phyloP scores from a whole-genome alignment of 306 rosid species.

The Ormosia semicastrata region DNA sequence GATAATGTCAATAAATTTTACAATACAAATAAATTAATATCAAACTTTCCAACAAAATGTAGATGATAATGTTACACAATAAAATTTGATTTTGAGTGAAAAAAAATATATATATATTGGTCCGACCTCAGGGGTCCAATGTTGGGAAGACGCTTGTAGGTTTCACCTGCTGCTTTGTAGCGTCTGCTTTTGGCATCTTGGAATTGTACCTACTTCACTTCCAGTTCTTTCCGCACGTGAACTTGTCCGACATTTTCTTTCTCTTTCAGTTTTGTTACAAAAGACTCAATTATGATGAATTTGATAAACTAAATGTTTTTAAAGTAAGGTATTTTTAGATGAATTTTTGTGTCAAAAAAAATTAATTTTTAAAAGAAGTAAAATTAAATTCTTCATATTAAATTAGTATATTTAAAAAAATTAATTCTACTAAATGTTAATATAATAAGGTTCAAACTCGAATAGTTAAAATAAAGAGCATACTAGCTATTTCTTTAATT shows the following conservation, averaged over 20 bases:
- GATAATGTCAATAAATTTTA: background rate
- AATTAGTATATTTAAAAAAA: too few relatives aligned
- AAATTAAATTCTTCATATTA: too few relatives aligned
- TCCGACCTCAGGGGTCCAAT: background rate
- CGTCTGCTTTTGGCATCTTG: conserved; percentile 32
- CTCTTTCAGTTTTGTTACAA: background rate
- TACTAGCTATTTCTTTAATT: too few relatives aligned
- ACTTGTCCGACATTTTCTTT: conserved; percentile 16
- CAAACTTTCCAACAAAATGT: background rate
- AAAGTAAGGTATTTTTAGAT: too few relatives aligned
- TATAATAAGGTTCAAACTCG: too few relatives aligned
- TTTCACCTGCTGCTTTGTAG: conserved; percentile 32
- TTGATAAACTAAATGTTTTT: background rate
- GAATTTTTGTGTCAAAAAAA: too few relatives aligned
- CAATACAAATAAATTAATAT: background rate
- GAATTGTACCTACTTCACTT: conserved; percentile 17
- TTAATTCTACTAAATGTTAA: too few relatives aligned
- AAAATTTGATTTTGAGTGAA: background rate
- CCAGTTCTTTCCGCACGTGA: conserved; percentile 15
- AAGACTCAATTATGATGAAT: background rate
- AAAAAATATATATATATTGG: background rate
- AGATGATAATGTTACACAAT: background rate
- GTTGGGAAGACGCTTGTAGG: background rate
- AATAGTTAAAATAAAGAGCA: too few relatives aligned
- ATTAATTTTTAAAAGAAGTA: too few relatives aligned